Evolutionary conservation across 2,329 filamentous ascomycete species (phyloP), one percentile per base, ranked within the genome.

Genomic region (Rasamsonia emersonii): DNA sequence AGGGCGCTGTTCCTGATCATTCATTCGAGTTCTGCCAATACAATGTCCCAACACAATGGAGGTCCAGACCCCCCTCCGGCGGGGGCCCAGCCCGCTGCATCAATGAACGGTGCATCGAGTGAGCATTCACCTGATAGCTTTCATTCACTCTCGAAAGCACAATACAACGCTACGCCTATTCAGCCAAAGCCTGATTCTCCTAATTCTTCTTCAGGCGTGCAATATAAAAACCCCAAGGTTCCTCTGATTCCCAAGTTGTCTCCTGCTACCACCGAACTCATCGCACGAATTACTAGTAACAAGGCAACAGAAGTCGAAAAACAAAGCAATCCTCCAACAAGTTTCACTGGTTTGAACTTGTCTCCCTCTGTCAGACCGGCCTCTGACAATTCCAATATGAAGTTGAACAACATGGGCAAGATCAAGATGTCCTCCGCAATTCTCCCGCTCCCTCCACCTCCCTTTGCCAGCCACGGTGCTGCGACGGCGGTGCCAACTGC

Each of bases 341-440:
- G n/a, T n/a, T n/a, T n/a, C n/a, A n/a, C n/a, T n/a, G n/a, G n/a
- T n/a, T n/a, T n/a, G n/a, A n/a, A n/a, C n/a, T n/a, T n/a, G n/a
- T n/a, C n/a, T n/a, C n/a, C n/a, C n/a, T n/a, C n/a, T n/a, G n/a
- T n/a, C n/a, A n/a, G n/a, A n/a, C n/a, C n/a, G n/a, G n/a, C n/a
- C n/a, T n/a, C n/a, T n/a, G n/a, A n/a, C n/a, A n/a, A n/a, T n/a
- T n/a, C n/a, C n/a, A n/a, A n/a, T n/a, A n/a, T n/a, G n/a, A n/a
- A n/a, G n/a, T n/a, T n/a, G n/a, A n/a, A n/a, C n/a, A n/a, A 36
- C 42, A 27, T 24, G 25, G 24, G 28, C 33, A 43, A 24, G 7
- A 51, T 50, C 46, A 49, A 37, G 37, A 26, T 33, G 9, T 51
- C 47, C 19, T 51, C 48, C 9, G 44, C 42, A 19, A 35, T 49